Percentiles rank a stretch among this genome's conserved stretches.
These are phyloP conservation scores for Thalassiosira exigua DNA, from an alignment of 352 stramenopile genomes.

Conservation along the genomic window DNA sequence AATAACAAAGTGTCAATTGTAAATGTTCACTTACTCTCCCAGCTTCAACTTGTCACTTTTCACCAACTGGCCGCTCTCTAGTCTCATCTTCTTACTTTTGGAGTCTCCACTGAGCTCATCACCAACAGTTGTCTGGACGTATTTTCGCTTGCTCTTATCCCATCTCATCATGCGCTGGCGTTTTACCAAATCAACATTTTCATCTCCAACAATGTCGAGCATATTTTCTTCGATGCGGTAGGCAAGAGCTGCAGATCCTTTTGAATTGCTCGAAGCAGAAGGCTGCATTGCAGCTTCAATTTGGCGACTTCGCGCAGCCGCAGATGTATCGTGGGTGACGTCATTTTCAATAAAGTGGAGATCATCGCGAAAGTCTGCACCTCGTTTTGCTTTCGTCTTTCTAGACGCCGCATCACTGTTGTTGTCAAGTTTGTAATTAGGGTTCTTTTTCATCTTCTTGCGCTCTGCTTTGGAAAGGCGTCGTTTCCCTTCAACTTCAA, in stretches of 20 bases:
- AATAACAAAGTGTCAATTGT: too few relatives aligned
- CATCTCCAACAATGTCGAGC: constrained; percentile 97
- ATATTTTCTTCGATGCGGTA: constrained; percentile 93
- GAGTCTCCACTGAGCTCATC: constrained; percentile 77
- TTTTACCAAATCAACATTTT: constrained; percentile 96
- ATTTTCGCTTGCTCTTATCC: constrained; percentile 95
- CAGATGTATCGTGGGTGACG: constrained; percentile 65
- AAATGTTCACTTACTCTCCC: too few relatives aligned
- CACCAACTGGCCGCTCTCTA: constrained; percentile 82
- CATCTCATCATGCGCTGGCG: constrained; percentile 98
- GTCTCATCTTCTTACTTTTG: constrained; percentile 79
- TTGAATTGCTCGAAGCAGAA: constrained; percentile 63
- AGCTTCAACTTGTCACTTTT: constrained; percentile 83
- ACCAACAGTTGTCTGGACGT: constrained; percentile 84
- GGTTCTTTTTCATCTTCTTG: constrained; percentile 92
- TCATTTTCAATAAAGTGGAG: constrained; percentile 84
- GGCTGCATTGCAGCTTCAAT: constrained; percentile 85
- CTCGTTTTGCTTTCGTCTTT: constrained; percentile 68
- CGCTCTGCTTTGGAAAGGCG: constrained; percentile 94
- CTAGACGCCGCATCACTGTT: constrained; percentile 31
- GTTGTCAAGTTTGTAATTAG: constrained; percentile 36
- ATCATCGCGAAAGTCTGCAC: constrained; percentile 78
- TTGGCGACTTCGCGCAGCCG: constrained; percentile 67
- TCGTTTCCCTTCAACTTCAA: constrained; percentile 74
- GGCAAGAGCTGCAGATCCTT: constrained; percentile 54